Base-by-base conservation (phyloP, 371 early-diverging fungal genomes). In the Entomophthora muscae region DNA sequence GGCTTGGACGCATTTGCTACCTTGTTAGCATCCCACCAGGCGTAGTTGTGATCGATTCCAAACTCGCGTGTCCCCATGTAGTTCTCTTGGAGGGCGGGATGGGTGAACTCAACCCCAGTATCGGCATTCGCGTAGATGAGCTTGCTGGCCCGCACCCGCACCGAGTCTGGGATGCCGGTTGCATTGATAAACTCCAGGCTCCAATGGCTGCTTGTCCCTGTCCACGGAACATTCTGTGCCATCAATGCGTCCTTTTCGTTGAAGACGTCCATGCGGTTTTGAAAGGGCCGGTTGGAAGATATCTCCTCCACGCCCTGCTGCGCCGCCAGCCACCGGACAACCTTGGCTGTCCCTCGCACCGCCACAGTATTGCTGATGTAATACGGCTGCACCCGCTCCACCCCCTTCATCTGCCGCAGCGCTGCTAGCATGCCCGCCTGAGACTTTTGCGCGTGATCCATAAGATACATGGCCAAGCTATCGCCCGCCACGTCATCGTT, bases 21-120 rank as follows among this genome's bases (percentile, higher is more conserved):
- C n/a, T n/a, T n/a, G n/a, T n/a, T n/a, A 33, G 62, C 62, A 22
- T 62, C 62, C 7, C 3, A 62, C 62, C 62, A 62, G 26, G 3
- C 7, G 28, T 62, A 52, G 53, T 62, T 52, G 24, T 62, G 62
- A 52, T 62, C 53, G 53, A 33, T 22, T 7, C 13, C 13, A 27
- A 23, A n/a, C n/a, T n/a, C n/a, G n/a, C n/a, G n/a, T n/a, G n/a
- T n/a, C 2, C 62, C 62, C 24, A 31, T 3, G 26, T 62, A 74
- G 61, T 71, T 70, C 10, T 73, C 83, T 29, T 84, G 86, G 23
- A 89, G 70, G 12, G 85, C 85, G 31, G 86, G 85, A 64, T 88
- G 89, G 59, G 64, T 68, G 66, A 78, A 83, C 57, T 83, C 80
- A 31, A 82, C 66, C 56, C 87, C 82, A 42, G 51, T 75, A 73